These are phyloP conservation scores for Hypoxylon sp. DNA, from an alignment of 2,329 filamentous ascomycete genomes.

Conservation along the genomic window DNA sequence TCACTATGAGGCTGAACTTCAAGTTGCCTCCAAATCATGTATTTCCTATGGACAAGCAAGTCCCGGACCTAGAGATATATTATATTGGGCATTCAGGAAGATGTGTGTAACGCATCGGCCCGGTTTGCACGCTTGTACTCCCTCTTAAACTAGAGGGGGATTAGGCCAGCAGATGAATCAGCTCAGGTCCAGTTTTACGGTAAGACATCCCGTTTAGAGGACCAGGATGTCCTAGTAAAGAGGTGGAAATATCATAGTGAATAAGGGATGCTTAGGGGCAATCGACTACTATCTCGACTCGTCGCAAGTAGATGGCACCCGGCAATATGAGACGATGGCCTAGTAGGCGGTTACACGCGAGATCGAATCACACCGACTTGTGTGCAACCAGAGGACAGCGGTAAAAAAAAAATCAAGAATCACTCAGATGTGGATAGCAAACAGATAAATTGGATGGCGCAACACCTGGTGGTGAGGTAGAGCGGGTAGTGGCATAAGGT, in stretches of 20 bases:
- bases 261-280: constrained; percentile 1
- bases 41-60: constrained; percentile 8
- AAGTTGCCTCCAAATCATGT: constrained; percentile 2
- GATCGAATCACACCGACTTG: constrained; percentile 28
- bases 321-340: constrained; percentile 33
- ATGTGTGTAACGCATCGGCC: constrained; percentile 33
- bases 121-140: constrained; percentile 32
- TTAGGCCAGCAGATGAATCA: constrained; percentile 18
- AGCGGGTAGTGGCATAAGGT: constrained; percentile 46
- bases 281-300: constrained; percentile 22
- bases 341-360: constrained; percentile 36
- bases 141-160: constrained; percentile 18
- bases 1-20: constrained; percentile 38
- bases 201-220: constrained; percentile 30
- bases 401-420: constrained; percentile 20
- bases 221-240: constrained; percentile 28
- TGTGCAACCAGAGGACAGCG: constrained; percentile 22
- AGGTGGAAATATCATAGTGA: constrained; percentile 4
- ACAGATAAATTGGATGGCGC: constrained; percentile 40
- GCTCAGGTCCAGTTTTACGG: constrained; percentile 12
- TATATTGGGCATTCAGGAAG: constrained; percentile 16
- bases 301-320: constrained; percentile 37
- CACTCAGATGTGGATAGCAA: constrained; percentile 41
- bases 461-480: constrained; percentile 38
- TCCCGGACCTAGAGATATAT: constrained; percentile 6